Evolutionary conservation across 352 stramenopile genomes (phyloP), one percentile per base, ranked within the genome.

Genomic region (Phytopythium ostracodes): DNA sequence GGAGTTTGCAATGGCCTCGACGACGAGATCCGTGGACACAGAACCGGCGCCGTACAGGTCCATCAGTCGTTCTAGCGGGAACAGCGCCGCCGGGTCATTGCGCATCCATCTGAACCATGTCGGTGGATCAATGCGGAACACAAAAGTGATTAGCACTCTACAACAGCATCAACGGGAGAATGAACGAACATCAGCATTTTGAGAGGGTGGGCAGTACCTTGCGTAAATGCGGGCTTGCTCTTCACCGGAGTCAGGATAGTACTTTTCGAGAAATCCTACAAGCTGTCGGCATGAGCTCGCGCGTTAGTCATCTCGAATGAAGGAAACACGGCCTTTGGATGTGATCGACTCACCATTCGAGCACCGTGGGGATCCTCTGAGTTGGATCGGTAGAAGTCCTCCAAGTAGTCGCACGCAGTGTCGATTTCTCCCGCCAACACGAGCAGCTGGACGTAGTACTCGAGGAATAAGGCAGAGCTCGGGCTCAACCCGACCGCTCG

Each of bases 381-480:
- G 42, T 91, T 77, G 44, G 65, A 60, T 38, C 88, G 74, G 61
- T 87, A 90, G 33, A 87, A 91, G 25, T 84, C 67, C 51, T 94
- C 86, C 12, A 94, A 62, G 44, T 84, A 84, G 66, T 94, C 83
- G 20, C 77, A 90, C 6, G 83, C 86, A 36, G 67, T 63, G 22
- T 76, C 65, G 24, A 88, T 68, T 29, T 92, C 80, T 2, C 81
- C 79, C 20, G 74, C 72, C 18, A 94, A 70, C 27, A 81, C 68
- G 53, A 92, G 71, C 1, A 94, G 63, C 60, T 92, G 81, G 20
- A 89, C 73, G 57, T 90, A 92, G 46, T 85, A 79, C 62, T 91
- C 79, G 42, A 89, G 62, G 66, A 88, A 92, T 36, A 91, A 68
- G 0, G 71, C 70, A 17, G 78, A 90, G 29, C 67, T 71, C 5